phyloP scores from a whole-genome alignment of 2,329 filamentous ascomycete genomes.

The Arthrobotrys conoides region DNA sequence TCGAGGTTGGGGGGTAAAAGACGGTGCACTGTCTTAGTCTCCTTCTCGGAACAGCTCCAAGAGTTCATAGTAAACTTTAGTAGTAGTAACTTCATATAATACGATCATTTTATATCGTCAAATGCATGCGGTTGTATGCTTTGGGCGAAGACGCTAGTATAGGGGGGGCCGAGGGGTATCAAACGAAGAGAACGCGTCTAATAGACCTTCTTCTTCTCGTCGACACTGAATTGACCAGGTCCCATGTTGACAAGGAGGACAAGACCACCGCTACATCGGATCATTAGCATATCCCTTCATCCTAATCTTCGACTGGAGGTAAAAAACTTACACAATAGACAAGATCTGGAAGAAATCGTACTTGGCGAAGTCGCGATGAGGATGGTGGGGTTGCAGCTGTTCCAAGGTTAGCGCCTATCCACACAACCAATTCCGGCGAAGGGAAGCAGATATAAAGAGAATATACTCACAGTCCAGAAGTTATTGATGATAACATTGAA shows the following conservation, averaged over 20 bases:
- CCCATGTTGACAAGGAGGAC: slow-evolving; percentile 98
- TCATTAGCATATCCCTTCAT: slow-evolving; percentile 61
- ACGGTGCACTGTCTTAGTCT: slow-evolving; percentile 1
- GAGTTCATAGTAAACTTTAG: not conserved
- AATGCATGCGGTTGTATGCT: slow-evolving; percentile 18
- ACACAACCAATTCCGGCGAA: slow-evolving; percentile 9
- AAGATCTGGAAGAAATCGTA: slow-evolving; percentile 99
- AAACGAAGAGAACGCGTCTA: slow-evolving; percentile 68
- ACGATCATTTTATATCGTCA: slow-evolving; percentile 12
- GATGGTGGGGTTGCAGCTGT: slow-evolving; percentile 95
- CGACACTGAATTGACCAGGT: slow-evolving; percentile 95
- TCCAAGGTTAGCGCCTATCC: slow-evolving; percentile 63
- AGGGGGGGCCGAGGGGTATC: not conserved
- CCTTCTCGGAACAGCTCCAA: slow-evolving; percentile 10
- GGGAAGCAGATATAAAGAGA: not conserved
- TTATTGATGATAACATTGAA: slow-evolving; percentile 99
- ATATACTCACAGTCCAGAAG: slow-evolving; percentile 94
- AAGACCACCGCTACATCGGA: slow-evolving; percentile 78
- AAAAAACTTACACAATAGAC: slow-evolving; percentile 83
- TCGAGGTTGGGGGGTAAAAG: not conserved
- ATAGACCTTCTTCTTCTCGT: slow-evolving; percentile 99
- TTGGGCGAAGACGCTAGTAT: slow-evolving; percentile 2
- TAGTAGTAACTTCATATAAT: slow-evolving; percentile 27
- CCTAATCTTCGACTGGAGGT: not conserved
- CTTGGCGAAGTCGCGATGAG: slow-evolving; percentile 99